A percentile compares a stretch with the other conserved stretches of the same genome.
Conservation (phyloP, 352 stramenopile genomes). For the Aphanomyces cochlioides region DNA sequence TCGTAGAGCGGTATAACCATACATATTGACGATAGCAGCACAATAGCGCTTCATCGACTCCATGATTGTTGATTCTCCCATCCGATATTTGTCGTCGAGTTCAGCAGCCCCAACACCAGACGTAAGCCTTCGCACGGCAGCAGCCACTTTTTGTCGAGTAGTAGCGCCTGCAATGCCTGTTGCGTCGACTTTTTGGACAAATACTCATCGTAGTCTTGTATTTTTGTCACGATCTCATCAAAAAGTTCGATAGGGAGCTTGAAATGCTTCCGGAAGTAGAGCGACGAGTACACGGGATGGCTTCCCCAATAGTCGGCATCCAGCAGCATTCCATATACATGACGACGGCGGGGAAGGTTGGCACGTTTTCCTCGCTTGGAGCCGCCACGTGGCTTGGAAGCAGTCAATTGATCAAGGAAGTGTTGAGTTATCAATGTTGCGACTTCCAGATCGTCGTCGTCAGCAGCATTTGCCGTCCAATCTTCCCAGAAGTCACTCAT, state of each 20-base stretch:
- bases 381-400: too few species aligned
- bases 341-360: too few species aligned
- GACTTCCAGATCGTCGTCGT: too few species aligned
- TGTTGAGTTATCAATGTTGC: too few species aligned
- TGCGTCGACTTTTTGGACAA: background rate
- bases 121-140: background rate
- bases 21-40: background rate
- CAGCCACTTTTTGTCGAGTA: background rate
- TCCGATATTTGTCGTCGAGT: background rate
- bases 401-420: too few species aligned
- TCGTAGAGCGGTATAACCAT: background rate
- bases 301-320: background rate
- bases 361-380: too few species aligned
- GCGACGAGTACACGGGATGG: background rate
- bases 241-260: background rate
- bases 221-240: background rate
- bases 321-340: background rate
- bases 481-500: too few species aligned
- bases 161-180: background rate
- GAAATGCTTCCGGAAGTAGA: background rate
- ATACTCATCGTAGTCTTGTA: background rate
- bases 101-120: background rate
- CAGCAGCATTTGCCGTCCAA: too few species aligned
- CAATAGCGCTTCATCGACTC: background rate
- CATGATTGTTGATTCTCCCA: background rate